A percentile compares a stretch with the other conserved stretches of the same genome.
Evolutionary conservation across 139 green algal genomes (phyloP).

Genomic region (Axilococcus clingmanii): DNA sequence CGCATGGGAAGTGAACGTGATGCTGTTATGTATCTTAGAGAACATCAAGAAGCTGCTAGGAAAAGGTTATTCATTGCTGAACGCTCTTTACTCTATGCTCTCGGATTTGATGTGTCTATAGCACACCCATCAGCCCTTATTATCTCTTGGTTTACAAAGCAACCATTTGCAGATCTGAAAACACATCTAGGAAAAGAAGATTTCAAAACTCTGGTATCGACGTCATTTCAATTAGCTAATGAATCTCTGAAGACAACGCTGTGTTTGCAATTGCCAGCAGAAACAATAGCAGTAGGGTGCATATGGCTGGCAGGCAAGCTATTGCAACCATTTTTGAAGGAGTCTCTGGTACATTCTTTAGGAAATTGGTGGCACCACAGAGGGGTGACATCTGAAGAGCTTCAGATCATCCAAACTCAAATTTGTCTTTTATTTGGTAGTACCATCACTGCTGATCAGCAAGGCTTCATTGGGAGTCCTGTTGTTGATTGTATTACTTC

Average conservation of each 20-base stretch:
- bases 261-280: slow-evolving; percentile 9
- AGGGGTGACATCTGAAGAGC: too few relatives aligned
- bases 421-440: too few relatives aligned
- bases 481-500: too few relatives aligned
- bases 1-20: slow-evolving; percentile 5
- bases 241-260: slow-evolving; percentile 14
- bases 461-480: too few relatives aligned
- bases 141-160: slow-evolving; percentile 1
- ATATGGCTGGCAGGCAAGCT: slow-evolving; percentile 25
- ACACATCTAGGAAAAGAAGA: background rate
- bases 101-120: slow-evolving; percentile 23
- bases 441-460: too few relatives aligned
- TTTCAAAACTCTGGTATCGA: background rate
- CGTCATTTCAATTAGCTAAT: background rate
- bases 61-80: slow-evolving; percentile 27
- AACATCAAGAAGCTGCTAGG: slow-evolving; percentile 1
- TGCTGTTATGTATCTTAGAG: too few relatives aligned
- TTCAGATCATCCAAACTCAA: too few relatives aligned
- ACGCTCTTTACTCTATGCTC: slow-evolving; percentile 32
- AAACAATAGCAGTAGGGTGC: slow-evolving; percentile 9
- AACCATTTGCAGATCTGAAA: background rate
- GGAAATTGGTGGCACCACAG: too few relatives aligned
- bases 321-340: slow-evolving; percentile 2
- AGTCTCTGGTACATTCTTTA: too few relatives aligned
- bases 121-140: background rate